A percentile compares a stretch with the other conserved stretches of the same genome.
Evolutionary conservation across 768 basidiomycete genomes (phyloP).

Genomic region (Pisolithus albus): DNA sequence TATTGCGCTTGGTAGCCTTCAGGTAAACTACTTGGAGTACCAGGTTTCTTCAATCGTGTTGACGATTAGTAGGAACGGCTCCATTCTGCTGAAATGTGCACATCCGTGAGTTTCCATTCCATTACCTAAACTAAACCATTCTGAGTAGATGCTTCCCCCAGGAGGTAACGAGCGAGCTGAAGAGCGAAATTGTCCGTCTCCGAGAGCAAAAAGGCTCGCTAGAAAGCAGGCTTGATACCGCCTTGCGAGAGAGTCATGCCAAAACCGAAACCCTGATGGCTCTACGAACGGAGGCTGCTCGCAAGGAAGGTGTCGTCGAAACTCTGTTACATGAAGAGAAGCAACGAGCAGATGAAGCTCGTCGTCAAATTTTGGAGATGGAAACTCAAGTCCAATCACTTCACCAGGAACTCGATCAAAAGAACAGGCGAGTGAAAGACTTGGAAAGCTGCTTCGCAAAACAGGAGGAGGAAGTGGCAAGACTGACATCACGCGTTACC

Average conservation of each 20-base stretch:
- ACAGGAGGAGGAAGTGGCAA: constrained; percentile 23
- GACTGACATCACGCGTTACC: constrained; percentile 14
- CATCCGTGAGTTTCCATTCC: constrained; percentile 10
- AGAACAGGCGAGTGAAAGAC: constrained; percentile 15
- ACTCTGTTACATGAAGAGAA: constrained; percentile 20
- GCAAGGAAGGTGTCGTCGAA: constrained; percentile 19
- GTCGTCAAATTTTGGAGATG: constrained; percentile 11
- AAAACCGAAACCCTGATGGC: constrained; percentile 9
- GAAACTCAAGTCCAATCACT: constrained; percentile 18
- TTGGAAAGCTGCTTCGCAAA: constrained; percentile 19
- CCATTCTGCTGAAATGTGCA: constrained; percentile 11
- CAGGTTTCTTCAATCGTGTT: not conserved
- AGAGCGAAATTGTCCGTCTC: constrained; percentile 12
- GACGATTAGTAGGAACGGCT: constrained; percentile 17
- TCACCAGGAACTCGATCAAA: constrained; percentile 15
- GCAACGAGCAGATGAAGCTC: constrained; percentile 13
- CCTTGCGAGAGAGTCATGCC: constrained; percentile 5
- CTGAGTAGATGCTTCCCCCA: constrained; percentile 5
- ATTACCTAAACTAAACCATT: too few species aligned
- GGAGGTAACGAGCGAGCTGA: constrained; percentile 12
- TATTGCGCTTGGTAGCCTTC: constrained; percentile 44
- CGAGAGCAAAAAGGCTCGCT: constrained; percentile 18
- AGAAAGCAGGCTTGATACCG: constrained; percentile 9
- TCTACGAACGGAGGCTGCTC: constrained; percentile 20
- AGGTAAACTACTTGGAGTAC: constrained; percentile 24